Percentiles rank a stretch among this genome's conserved stretches.
These are phyloP conservation scores for Picochlorum sp. DNA, from an alignment of 139 green algal genomes.

Conservation along the genomic window DNA sequence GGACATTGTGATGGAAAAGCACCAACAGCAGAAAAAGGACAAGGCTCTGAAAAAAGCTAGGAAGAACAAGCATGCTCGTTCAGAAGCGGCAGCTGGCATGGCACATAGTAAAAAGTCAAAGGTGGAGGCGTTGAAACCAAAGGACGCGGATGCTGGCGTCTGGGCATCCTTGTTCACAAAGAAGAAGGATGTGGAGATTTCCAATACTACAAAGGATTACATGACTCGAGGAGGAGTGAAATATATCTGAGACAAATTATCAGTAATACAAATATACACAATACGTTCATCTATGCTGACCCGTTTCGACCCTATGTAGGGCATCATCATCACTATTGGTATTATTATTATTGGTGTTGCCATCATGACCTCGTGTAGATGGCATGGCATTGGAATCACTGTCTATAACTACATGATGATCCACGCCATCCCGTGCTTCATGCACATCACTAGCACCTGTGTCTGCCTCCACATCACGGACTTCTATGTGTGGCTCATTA, in stretches of 20 bases:
- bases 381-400: too few species aligned
- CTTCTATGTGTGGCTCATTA: not conserved
- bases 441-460: too few species aligned
- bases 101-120: constrained; percentile 18
- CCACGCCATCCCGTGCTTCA: too few species aligned
- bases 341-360: too few species aligned
- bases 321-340: too few species aligned
- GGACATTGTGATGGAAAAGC: constrained; percentile 27
- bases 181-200: not conserved
- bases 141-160: constrained; percentile 15
- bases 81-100: not conserved
- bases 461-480: not conserved
- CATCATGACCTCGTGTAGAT: too few species aligned
- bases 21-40: constrained; percentile 12
- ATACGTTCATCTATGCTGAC: too few species aligned
- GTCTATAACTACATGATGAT: too few species aligned
- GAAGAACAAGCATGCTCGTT: constrained; percentile 3
- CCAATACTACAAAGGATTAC: constrained; percentile 9
- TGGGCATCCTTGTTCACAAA: constrained; percentile 30
- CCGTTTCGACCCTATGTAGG: too few species aligned
- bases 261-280: too few species aligned
- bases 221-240: constrained; percentile 8
- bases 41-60: constrained; percentile 21
- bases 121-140: constrained; percentile 15
- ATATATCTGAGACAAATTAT: not conserved